A percentile compares a stretch with the other conserved stretches of the same genome.
Conservation (phyloP, 345 rosid species). For the Lagerstroemia speciosa region DNA sequence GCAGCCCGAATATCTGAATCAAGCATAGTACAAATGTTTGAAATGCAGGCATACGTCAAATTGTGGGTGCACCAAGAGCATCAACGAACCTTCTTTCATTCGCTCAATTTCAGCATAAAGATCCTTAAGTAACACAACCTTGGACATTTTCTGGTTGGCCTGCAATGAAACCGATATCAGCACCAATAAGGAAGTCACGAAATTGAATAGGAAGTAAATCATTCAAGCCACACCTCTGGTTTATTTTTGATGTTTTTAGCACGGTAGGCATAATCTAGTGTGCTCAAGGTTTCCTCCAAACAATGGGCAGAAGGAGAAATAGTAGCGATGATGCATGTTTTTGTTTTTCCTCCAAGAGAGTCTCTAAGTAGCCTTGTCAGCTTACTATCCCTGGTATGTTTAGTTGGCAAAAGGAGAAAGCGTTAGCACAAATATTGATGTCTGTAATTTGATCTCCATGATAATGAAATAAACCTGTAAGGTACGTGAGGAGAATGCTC, state of each 20-base stretch:
- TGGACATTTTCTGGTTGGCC: conserved; percentile 93
- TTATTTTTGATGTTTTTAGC: conserved; percentile 90
- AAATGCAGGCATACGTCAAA: conserved; percentile 2
- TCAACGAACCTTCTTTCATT: conserved; percentile 74
- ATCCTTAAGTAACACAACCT: conserved; percentile 77
- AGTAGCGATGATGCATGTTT: conserved; percentile 93
- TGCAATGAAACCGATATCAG: conserved; percentile 20
- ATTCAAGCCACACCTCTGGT: conserved; percentile 61
- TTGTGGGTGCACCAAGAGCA: not conserved
- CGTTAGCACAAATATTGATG: not conserved
- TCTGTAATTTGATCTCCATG: conserved; percentile 6
- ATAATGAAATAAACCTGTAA: conserved; percentile 47
- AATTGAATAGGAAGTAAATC: conserved; percentile 5
- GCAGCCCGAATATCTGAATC: conserved; percentile 84
- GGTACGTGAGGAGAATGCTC: conserved; percentile 97
- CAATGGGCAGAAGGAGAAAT: conserved; percentile 83
- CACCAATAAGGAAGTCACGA: not conserved
- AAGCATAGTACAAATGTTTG: not conserved
- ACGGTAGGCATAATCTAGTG: conserved; percentile 84
- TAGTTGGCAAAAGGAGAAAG: conserved; percentile 4
- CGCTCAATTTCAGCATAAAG: conserved; percentile 79
- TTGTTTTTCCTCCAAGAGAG: conserved; percentile 92
- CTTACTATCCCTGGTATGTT: conserved; percentile 70
- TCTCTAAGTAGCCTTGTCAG: conserved; percentile 90
- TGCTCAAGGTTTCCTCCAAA: conserved; percentile 87